phyloP scores from a whole-genome alignment of 768 basidiomycete genomes.

The Boletellus emodensis region DNA sequence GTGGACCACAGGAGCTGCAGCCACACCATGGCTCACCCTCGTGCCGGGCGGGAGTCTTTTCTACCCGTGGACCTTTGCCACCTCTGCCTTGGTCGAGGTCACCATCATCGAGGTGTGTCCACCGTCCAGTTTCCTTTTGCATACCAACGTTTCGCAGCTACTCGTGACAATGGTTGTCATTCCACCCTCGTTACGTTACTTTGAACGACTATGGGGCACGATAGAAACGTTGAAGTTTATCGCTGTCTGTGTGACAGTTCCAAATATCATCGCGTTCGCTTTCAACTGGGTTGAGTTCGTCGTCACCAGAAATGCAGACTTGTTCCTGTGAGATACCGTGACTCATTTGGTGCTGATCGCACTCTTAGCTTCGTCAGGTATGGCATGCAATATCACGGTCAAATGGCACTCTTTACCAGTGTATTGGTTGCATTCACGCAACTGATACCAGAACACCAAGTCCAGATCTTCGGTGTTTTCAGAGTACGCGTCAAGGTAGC shows the following conservation, averaged over 20 bases:
- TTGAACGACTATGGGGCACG: constrained; percentile 93
- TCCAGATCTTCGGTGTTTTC: constrained; percentile 83
- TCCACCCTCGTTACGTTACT: constrained; percentile 79
- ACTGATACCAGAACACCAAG: constrained; percentile 95
- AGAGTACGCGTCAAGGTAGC: constrained; percentile 87
- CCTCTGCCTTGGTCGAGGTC: constrained; percentile 82
- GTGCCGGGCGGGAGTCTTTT: constrained; percentile 78
- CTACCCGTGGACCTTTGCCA: constrained; percentile 93
- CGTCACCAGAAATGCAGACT: constrained; percentile 61
- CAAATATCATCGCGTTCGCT: constrained; percentile 85
- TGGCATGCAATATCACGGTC: constrained; percentile 87
- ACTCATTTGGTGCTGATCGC: constrained; percentile 1
- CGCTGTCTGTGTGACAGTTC: constrained; percentile 66
- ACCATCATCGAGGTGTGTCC: constrained; percentile 74
- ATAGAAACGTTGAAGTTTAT: constrained; percentile 85
- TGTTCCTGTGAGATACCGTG: constrained; percentile 65
- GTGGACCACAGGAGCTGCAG: constrained; percentile 46
- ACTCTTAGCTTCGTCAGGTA: constrained; percentile 48
- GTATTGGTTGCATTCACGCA: constrained; percentile 96
- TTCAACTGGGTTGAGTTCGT: constrained; percentile 87
- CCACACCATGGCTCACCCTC: constrained; percentile 68
- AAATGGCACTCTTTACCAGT: constrained; percentile 85
- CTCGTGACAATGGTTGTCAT: constrained; percentile 71
- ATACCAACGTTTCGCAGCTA: constrained; percentile 49
- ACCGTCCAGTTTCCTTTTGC: background rate